These are phyloP conservation scores for Leptosphaerulina australis DNA, from an alignment of 2,329 filamentous ascomycete species.

Conservation along the genomic window DNA sequence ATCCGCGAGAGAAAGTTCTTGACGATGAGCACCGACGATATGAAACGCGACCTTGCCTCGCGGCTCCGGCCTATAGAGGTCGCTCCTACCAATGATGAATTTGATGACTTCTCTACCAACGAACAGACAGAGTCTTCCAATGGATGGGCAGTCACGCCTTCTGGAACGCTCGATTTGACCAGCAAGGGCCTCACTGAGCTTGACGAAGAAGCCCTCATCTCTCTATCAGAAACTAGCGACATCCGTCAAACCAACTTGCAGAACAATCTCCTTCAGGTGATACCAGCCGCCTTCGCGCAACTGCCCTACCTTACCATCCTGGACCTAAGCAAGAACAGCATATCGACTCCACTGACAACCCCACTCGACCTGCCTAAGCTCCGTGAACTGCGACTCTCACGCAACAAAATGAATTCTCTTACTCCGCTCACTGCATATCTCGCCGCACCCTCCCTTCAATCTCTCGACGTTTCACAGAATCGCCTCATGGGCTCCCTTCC, in stretches of 20 bases:
- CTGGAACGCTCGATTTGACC: slow-evolving; percentile 52
- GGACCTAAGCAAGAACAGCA: slow-evolving; percentile 77
- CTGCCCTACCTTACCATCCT: slow-evolving; percentile 72
- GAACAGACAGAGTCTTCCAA: slow-evolving; percentile 3
- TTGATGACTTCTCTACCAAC: neutral
- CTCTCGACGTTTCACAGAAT: slow-evolving; percentile 83
- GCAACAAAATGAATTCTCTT: slow-evolving; percentile 72
- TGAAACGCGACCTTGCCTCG: slow-evolving; percentile 74
- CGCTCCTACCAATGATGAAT: slow-evolving; percentile 6
- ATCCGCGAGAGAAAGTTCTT: slow-evolving; percentile 86
- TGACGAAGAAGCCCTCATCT: slow-evolving; percentile 46
- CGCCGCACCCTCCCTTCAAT: slow-evolving; percentile 74
- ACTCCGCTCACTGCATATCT: slow-evolving; percentile 69
- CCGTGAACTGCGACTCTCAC: slow-evolving; percentile 75
- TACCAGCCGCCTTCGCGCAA: slow-evolving; percentile 74
- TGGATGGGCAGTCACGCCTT: slow-evolving; percentile 42
- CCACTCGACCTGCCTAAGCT: slow-evolving; percentile 73
- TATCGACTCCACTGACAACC: slow-evolving; percentile 51
- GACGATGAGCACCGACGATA: slow-evolving; percentile 76
- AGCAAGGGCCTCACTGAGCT: slow-evolving; percentile 49
- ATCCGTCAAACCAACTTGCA: slow-evolving; percentile 70
- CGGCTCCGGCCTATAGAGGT: slow-evolving; percentile 63
- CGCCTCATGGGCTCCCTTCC: slow-evolving; percentile 73
- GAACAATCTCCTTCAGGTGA: slow-evolving; percentile 73
- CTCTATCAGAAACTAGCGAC: slow-evolving; percentile 54